Evolutionary conservation across 768 basidiomycete species (phyloP).

Genomic region (Tylopilus subfusipes): DNA sequence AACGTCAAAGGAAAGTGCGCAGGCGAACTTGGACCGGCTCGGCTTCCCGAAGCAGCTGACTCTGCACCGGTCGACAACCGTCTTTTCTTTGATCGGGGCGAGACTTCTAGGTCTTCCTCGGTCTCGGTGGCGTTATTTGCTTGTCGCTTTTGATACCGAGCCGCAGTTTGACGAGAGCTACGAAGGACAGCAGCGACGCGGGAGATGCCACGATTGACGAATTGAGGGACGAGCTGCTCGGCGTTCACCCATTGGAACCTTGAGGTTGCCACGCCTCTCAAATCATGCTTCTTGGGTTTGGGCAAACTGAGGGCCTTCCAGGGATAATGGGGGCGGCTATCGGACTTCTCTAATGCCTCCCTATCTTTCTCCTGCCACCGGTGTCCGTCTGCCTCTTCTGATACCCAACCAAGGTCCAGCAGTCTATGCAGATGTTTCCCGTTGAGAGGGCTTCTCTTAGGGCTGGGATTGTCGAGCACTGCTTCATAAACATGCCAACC

Average conservation of each 20-base stretch:
- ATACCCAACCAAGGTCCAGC: conserved; percentile 30
- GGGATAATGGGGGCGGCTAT: conserved; percentile 22
- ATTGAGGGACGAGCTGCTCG: conserved; percentile 27
- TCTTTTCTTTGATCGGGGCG: conserved; percentile 27
- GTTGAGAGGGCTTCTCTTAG: conserved; percentile 18
- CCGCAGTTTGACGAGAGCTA: neutral
- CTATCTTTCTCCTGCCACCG: conserved; percentile 27
- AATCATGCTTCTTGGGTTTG: conserved; percentile 25
- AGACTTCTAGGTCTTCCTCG: conserved; percentile 8
- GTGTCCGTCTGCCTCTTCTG: conserved; percentile 16
- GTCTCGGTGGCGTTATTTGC: conserved; percentile 8
- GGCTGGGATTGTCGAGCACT: conserved; percentile 17
- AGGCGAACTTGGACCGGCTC: conserved; percentile 1
- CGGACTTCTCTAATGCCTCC: conserved; percentile 27
- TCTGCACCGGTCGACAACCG: conserved; percentile 16
- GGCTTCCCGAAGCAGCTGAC: neutral
- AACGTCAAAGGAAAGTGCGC: conserved; percentile 15
- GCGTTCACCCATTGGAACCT: conserved; percentile 33
- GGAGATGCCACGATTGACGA: conserved; percentile 20
- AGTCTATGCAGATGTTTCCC: conserved; percentile 29
- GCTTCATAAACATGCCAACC: conserved; percentile 32
- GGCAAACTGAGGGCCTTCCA: conserved; percentile 24
- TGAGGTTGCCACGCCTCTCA: conserved; percentile 24
- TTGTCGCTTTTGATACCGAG: conserved; percentile 25
- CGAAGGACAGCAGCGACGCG: conserved; percentile 17